phyloP scores from a whole-genome alignment of 2,329 filamentous ascomycete genomes.

The Nemania serpens region DNA sequence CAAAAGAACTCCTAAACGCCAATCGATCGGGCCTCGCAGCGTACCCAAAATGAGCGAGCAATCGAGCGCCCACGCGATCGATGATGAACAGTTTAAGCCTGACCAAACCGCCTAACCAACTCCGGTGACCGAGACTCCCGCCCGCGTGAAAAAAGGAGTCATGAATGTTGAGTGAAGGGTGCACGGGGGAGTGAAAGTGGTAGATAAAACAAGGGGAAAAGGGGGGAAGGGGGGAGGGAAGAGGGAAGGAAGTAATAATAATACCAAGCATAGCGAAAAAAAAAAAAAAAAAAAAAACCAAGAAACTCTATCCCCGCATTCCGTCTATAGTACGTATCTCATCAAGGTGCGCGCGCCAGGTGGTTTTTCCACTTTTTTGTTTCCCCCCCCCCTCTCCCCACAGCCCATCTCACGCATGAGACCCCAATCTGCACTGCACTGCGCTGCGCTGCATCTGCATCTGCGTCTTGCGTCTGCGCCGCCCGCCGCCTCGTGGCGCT shows the following conservation, averaged over 20 bases:
- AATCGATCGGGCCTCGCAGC: conserved; percentile 7
- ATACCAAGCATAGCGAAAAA: neutral
- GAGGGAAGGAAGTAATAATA: neutral
- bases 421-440: neutral
- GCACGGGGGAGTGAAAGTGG: neutral
- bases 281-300: neutral
- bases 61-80: conserved; percentile 1
- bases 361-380: conserved; percentile 17
- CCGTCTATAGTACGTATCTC: conserved; percentile 7
- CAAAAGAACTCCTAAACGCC: conserved; percentile 9
- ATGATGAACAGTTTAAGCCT: conserved; percentile 4
- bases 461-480: neutral
- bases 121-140: conserved; percentile 3
- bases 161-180: neutral
- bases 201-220: neutral
- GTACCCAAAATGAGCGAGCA: neutral
- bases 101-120: neutral
- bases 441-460: conserved; percentile 13
- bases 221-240: neutral
- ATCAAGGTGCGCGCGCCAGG: neutral
- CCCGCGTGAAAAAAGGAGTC: neutral
- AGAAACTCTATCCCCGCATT: conserved; percentile 11
- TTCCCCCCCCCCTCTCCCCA: too few relatives aligned
- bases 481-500: conserved; percentile 4
- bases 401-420: too few relatives aligned